Base-by-base conservation (phyloP, 345 rosid genomes). In the Litchi chinensis region DNA sequence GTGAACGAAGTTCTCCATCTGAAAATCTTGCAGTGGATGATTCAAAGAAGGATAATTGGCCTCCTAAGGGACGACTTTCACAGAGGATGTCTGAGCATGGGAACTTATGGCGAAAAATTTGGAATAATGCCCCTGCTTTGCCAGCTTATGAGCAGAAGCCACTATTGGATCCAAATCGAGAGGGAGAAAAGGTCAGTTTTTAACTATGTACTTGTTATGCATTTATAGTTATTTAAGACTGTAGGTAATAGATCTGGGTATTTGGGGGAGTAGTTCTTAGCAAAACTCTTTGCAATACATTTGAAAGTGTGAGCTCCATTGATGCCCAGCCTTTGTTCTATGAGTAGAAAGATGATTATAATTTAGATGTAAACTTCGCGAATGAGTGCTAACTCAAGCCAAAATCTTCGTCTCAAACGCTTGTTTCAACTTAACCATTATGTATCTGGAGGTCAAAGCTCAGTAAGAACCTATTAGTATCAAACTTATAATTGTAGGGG, bases 1-100 rank as follows among this genome's bases (percentile, higher is more conserved):
- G 64, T 71, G 71, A 80, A 80, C 87, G 80, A 72, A 79, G 80
- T 74, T 83, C 81, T 85, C 52, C 83, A 80, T 85, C 93, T 15
- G 72, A 68, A 79, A 82, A 79, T 85, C 81, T 82, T 79, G 44
- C 60, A 24, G 48, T 71, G 6, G 82, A 80, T 70, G 65, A 78
- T 73, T 79, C 74, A 73, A 86, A 86, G 73, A 86, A 86, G 77
- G 88, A 87, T 79, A 78, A 85, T 71, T 92, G 98, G 98, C 98
- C 97, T 87, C 99, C 99, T 73, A 84, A 4, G 69, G 98, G 99
- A n/a, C 83, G 80, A 79, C 97, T 96, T 87, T 93, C 99, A 56
- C 86, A 86, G 78, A 87, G 98, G 77, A 94, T 93, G 99, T 93
- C 98, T 84, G 98, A 94, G 63, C 89, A 71, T 71, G 99, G 98